Evolutionary conservation across 2,329 filamentous ascomycete species (phyloP), one percentile per base, ranked within the genome.

Genomic region (Ceratocystis lukuohia): DNA sequence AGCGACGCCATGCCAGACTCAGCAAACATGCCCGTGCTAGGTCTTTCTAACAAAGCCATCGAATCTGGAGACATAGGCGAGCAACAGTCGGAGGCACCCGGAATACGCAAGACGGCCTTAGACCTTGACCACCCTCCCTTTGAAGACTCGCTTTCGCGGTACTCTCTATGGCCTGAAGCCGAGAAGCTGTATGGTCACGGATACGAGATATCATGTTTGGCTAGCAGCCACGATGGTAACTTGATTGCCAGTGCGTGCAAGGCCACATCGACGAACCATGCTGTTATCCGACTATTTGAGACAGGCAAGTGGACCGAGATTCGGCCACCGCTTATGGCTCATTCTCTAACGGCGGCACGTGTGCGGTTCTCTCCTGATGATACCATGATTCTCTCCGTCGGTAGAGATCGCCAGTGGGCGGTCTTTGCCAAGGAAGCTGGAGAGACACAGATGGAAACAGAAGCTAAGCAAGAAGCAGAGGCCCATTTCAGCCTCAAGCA

Each of bases 181-280:
- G 94, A 99, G 75, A 99, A 99, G 77, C 82, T 99, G 1, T 99
- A 99, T 76, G 94, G 94, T 1, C 94, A 99, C 76, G 94, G 94
- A 37, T 96, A 96, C 76, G 94, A 99, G 75, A 93, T 99, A 62
- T 96, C 91, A 1, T 88, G 90, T 46, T 84, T 96, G 17, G 89
- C 92, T 10, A 83, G 87, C 6, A 91, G 85, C 72, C 83, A 89
- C 72, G 86, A 91, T 71, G 88, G 88, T 12, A 79, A 76, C 2
- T 75, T 96, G 25, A 82, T 99, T 15, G 94, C 94, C 41, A 96
- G 92, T 65, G 91, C 94, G 1, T 99, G 94, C 78, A 90, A 89
- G 72, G 94, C 94, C 20, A 96, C 88, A 73, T 95, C 91, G 1
- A 80, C 93, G 66, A 94, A 96, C 74, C 94, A 99, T 74, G 94